A percentile compares a stretch with the other conserved stretches of the same genome.
Conservation (phyloP, 1,284 basidiomycete species). For the Tetrapyrgos nigripes region DNA sequence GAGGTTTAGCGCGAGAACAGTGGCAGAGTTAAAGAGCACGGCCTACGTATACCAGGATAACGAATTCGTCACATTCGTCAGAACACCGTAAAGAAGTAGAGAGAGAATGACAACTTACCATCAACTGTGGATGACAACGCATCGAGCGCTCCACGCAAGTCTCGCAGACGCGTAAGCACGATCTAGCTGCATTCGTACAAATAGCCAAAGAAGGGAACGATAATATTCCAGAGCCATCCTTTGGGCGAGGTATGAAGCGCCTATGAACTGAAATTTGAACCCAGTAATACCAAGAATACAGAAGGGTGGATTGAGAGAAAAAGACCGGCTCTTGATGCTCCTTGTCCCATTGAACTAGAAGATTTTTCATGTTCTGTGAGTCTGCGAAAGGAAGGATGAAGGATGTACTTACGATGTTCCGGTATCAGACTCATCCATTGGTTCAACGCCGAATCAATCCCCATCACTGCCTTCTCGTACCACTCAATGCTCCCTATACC, state of each 20-base stretch:
- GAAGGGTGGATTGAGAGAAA: constrained; percentile 6
- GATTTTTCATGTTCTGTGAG: neutral
- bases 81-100: no score
- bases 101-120: constrained; percentile 38
- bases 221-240: neutral
- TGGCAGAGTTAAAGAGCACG: constrained; percentile 63
- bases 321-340: neutral
- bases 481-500: constrained; percentile 29
- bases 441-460: neutral
- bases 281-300: constrained; percentile 5
- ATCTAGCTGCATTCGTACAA: no score
- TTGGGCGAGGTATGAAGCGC: constrained; percentile 7
- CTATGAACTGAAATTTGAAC: constrained; percentile 12
- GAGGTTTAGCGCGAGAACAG: constrained; percentile 79
- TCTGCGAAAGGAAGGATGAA: neutral
- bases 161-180: constrained; percentile 76
- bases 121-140: constrained; percentile 41
- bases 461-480: neutral
- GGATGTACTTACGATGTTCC: neutral
- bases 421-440: neutral
- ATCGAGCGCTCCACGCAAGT: constrained; percentile 41
- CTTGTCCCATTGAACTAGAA: neutral
- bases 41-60: constrained; percentile 36
- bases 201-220: constrained; percentile 9
- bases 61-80: neutral